Base-by-base conservation (phyloP, 306 rosid genomes). In the Cucumis hystrix region DNA sequence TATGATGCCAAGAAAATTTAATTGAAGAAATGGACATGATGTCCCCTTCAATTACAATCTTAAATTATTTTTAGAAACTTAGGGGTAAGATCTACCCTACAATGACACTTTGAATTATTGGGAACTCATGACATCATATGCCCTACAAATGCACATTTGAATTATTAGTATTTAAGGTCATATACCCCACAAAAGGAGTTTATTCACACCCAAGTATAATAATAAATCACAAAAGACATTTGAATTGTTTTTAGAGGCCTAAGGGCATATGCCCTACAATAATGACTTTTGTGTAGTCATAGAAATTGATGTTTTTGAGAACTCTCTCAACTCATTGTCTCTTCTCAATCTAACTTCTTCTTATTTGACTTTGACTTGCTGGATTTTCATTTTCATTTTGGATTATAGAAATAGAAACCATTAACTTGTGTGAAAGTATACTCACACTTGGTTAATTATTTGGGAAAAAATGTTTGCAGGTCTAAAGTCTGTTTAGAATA, bases 31-130 rank as follows among this genome's bases (percentile, higher is more conserved):
- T 69, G 57, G 56, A 43, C 56, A 65, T 35, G 21, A 17, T 39
- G 72, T 65, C 23, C 45, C 23, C 51, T 65, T 3, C 72, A 18
- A 39, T 35, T 7, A 35, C 25, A 35, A 7, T 35, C 47, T 33
- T 64, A 1, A 64, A 64, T 33, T 64, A 12, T 21, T 5, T 43
- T 5, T 41, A 39, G 51, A 9, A 67, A 67, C 30, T 67, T n/a
- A 0, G 33, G 12, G 56, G 35, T 35, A 68, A 68, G 4, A 68
- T 70, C 39, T 70, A 13, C 59, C 74, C 59, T 70, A 47, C 56
- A 70, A 45, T 70, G 58, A 70, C 76, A 45, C 76, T 28, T 43
- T 70, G 59, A 70, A 70, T 70, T 70, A 70, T 70, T 70, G 33
- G 59, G 8, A 70, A 49, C 60, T 71, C 60, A 28, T 71, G 60